Evolutionary conservation across 306 rosid genomes (phyloP).

Genomic region (Quercus berberidifolia): DNA sequence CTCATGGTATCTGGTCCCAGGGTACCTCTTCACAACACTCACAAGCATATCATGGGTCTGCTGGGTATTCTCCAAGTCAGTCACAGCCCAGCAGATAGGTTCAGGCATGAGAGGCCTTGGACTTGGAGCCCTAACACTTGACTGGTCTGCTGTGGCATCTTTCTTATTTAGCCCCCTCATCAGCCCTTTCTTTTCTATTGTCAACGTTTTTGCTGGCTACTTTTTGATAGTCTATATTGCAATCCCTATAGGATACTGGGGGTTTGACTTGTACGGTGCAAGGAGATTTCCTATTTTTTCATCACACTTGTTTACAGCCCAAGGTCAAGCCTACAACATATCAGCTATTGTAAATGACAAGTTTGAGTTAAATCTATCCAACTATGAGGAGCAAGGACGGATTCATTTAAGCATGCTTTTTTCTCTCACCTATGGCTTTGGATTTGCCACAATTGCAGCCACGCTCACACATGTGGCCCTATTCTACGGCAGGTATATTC

Average conservation of each 20-base stretch:
- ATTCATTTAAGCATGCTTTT: constrained; percentile 65
- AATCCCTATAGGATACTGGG: constrained; percentile 67
- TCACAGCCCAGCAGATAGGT: constrained; percentile 79
- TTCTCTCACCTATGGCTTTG: constrained; percentile 67
- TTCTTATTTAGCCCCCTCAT: constrained; percentile 77
- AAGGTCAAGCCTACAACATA: constrained; percentile 56
- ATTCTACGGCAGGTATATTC: constrained; percentile 70
- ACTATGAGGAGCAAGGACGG: constrained; percentile 56
- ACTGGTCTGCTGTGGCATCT: constrained; percentile 70
- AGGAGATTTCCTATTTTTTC: constrained; percentile 69
- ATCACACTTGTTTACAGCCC: constrained; percentile 57
- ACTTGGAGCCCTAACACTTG: constrained; percentile 70
- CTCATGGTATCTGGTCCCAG: constrained; percentile 65
- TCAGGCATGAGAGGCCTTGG: constrained; percentile 83
- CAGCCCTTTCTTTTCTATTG: constrained; percentile 74
- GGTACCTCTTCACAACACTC: constrained; percentile 72
- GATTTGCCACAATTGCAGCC: constrained; percentile 75
- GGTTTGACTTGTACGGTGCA: constrained; percentile 47
- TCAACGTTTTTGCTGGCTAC: constrained; percentile 59
- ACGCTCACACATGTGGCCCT: constrained; percentile 68
- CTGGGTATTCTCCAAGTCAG: constrained; percentile 77
- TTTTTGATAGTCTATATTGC: constrained; percentile 38
- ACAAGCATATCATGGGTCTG: constrained; percentile 78
- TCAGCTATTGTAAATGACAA: constrained; percentile 56
- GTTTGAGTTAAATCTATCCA: constrained; percentile 44